These are phyloP conservation scores for Rugonectria rugulosa DNA, from an alignment of 2,329 filamentous ascomycete species.

Conservation along the genomic window DNA sequence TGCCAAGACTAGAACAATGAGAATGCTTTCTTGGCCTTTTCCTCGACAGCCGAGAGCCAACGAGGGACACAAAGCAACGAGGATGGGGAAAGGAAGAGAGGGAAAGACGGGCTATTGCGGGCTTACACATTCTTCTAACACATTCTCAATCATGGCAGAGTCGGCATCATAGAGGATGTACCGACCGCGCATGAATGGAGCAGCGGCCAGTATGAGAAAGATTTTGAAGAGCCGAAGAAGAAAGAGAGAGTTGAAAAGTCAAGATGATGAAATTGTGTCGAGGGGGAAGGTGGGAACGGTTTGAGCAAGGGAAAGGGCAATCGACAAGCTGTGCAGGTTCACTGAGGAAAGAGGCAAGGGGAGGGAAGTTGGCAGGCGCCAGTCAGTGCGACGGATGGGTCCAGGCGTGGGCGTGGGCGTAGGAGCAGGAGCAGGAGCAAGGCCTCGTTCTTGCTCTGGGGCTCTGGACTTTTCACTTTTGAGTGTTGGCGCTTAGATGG, in stretches of 20 bases:
- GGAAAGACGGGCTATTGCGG: neutral
- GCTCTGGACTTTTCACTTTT: neutral
- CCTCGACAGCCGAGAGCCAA: neutral
- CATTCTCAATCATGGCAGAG: constrained; percentile 47
- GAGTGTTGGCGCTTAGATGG: neutral
- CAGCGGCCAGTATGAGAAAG: constrained; percentile 27
- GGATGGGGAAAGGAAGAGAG: constrained; percentile 19
- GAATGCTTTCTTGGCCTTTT: constrained; percentile 38
- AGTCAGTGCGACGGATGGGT: neutral
- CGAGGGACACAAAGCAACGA: constrained; percentile 8
- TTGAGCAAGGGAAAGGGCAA: constrained; percentile 30
- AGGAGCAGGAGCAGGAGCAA: neutral
- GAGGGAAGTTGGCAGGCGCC: constrained; percentile 31
- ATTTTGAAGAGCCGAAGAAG: constrained; percentile 6
- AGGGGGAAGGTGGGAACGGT: constrained; percentile 1
- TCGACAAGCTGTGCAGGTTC: constrained; percentile 24
- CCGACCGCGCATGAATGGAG: constrained; percentile 39
- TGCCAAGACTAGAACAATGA: constrained; percentile 45
- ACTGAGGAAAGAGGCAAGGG: constrained; percentile 27
- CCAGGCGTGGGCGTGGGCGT: constrained; percentile 11
- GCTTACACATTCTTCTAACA: constrained; percentile 54
- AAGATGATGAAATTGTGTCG: constrained; percentile 14
- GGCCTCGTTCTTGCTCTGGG: too few species aligned
- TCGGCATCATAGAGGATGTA: constrained; percentile 45
- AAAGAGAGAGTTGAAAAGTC: neutral